Conservation (phyloP, 169 alveolate genomes). For the Eimeria necatrix region DNA sequence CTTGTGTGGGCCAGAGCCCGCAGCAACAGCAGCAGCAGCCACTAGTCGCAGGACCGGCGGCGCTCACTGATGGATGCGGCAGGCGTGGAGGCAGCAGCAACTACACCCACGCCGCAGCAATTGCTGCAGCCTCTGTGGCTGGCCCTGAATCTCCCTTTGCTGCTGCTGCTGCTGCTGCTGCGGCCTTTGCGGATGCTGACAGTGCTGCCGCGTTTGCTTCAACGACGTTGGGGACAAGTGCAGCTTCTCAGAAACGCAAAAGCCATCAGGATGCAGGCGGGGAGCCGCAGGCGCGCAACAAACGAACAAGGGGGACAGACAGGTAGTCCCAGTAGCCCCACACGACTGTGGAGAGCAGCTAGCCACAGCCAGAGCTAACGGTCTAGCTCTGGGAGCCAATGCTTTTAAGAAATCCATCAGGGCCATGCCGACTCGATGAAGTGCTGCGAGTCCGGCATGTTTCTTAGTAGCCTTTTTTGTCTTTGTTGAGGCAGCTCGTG, state of each 20-base stretch:
- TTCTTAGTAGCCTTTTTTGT: too few relatives aligned
- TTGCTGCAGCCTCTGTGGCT: background rate
- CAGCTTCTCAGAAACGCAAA: background rate
- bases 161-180: slow-evolving; percentile 11
- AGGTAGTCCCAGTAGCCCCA: background rate
- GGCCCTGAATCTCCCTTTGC: background rate
- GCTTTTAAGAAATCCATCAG: too few relatives aligned
- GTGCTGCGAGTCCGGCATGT: too few relatives aligned
- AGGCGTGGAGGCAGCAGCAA: background rate
- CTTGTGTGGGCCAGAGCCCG: background rate
- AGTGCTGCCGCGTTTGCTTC: background rate
- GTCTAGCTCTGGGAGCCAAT: too few relatives aligned
- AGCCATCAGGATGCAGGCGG: background rate
- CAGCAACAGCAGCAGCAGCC: slow-evolving; percentile 58
- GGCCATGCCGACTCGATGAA: too few relatives aligned
- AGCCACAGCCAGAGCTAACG: too few relatives aligned
- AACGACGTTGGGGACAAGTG: background rate
- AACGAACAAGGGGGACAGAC: background rate
- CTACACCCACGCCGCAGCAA: background rate
- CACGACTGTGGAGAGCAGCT: too few relatives aligned
- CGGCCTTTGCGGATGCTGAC: background rate
- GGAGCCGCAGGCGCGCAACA: background rate
- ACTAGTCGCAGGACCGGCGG: background rate
- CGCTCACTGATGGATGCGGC: background rate
- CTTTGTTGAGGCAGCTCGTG: too few relatives aligned